These are phyloP conservation scores for Epithele typhae DNA, from an alignment of 768 basidiomycete species.

Conservation along the genomic window DNA sequence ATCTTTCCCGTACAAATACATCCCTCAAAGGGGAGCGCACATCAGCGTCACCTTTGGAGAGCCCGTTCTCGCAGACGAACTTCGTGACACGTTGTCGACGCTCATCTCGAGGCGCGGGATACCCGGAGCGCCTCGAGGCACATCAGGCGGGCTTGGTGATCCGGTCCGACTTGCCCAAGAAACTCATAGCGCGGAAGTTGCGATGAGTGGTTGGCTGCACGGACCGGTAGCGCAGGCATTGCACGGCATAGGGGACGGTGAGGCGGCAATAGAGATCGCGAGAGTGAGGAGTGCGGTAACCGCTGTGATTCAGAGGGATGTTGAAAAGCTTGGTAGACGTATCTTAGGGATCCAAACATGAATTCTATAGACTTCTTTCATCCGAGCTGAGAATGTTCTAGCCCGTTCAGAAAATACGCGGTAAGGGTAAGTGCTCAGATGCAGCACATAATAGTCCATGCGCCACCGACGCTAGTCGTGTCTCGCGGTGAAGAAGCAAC, in stretches of 20 bases:
- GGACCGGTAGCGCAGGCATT: constrained; percentile 3
- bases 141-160: neutral
- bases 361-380: too few relatives aligned
- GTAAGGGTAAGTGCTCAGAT: too few relatives aligned
- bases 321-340: constrained; percentile 24
- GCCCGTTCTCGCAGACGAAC: constrained; percentile 49
- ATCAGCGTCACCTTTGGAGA: constrained; percentile 79
- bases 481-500: too few relatives aligned
- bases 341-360: constrained; percentile 8
- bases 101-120: constrained; percentile 2
- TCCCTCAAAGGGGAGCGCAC: constrained; percentile 56
- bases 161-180: constrained; percentile 10
- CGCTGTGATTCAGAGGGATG: constrained; percentile 26
- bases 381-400: too few relatives aligned
- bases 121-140: constrained; percentile 3
- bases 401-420: too few relatives aligned
- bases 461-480: too few relatives aligned
- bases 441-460: too few relatives aligned
- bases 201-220: constrained; percentile 12
- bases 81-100: constrained; percentile 23
- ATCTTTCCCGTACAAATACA: constrained; percentile 64
- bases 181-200: neutral
- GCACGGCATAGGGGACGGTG: neutral
- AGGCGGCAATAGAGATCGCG: constrained; percentile 8
- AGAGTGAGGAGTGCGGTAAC: constrained; percentile 27